Percentiles rank a stretch among this genome's conserved stretches.
Evolutionary conservation across 1,284 basidiomycete species (phyloP).

Genomic region (Tremellales sp.): DNA sequence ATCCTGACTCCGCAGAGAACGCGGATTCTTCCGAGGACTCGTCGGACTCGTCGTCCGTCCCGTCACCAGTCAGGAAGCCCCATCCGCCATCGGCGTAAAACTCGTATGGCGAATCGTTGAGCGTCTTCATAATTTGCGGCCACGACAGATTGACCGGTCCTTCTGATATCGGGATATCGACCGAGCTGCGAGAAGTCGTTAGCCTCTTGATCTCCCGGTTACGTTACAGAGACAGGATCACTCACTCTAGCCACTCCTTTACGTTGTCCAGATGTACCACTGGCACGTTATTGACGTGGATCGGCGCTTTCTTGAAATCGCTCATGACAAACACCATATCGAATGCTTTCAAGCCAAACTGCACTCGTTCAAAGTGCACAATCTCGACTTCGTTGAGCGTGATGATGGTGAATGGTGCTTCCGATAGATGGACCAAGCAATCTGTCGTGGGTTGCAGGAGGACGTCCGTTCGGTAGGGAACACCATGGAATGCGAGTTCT

Average conservation of each 20-base stretch:
- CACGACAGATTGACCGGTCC: slow-evolving; percentile 97
- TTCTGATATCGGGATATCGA: slow-evolving; percentile 93
- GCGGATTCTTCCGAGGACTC: slow-evolving; percentile 72
- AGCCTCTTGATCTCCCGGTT: neutral
- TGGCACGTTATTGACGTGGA: slow-evolving; percentile 96
- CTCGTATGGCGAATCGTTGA: slow-evolving; percentile 90
- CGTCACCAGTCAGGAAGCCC: slow-evolving; percentile 76
- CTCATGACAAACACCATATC: slow-evolving; percentile 96
- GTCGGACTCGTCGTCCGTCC: slow-evolving; percentile 61
- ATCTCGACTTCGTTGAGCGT: slow-evolving; percentile 94
- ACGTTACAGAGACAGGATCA: neutral
- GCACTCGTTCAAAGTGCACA: slow-evolving; percentile 93
- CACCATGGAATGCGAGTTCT: slow-evolving; percentile 95
- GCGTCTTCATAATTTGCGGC: slow-evolving; percentile 95
- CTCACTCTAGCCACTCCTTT: slow-evolving; percentile 96
- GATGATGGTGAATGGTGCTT: slow-evolving; percentile 93
- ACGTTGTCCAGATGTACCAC: slow-evolving; percentile 86
- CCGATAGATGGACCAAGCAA: slow-evolving; percentile 91
- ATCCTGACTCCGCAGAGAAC: slow-evolving; percentile 54
- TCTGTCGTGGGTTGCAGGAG: slow-evolving; percentile 95
- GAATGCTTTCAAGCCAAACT: slow-evolving; percentile 95
- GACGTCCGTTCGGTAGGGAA: slow-evolving; percentile 92
- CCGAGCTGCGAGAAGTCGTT: slow-evolving; percentile 59
- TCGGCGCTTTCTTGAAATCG: slow-evolving; percentile 86
- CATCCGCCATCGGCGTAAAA: slow-evolving; percentile 97